Base-by-base conservation (phyloP, 192 early-diverging fungal genomes). In the Coemansia sp. region DNA sequence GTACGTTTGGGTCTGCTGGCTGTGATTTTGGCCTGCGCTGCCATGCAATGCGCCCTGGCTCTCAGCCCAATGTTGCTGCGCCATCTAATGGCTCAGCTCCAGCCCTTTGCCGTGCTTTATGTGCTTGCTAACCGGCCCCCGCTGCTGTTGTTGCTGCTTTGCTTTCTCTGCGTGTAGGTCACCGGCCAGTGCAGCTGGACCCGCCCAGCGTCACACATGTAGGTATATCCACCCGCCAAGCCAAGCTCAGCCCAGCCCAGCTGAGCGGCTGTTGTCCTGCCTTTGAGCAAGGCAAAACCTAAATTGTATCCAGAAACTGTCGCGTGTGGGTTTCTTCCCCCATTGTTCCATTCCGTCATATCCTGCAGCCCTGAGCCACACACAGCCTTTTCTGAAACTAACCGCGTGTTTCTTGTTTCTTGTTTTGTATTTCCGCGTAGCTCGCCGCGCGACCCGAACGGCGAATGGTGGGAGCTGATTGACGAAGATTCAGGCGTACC, bases 391-490 rank as follows among this genome's bases (percentile, higher is more conserved):
- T 45, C 42, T 5, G 15, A 13, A 45, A 17, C 42, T 17, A 13
- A 45, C 19, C 5, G 11, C 38, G 9, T 13, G 38, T 13, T 13
- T 8, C 7, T 13, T 40, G 34, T 59, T 15, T 40, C 29, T 15
- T 52, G 22, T 50, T 42, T 45, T 13, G 1, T 45, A 13, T 13
- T 53, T 49, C 52, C 42, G 33, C 72, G 60, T 78, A 93, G 91
- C 29, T 84, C 87, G 46, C 86, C 87, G 23, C 87, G 75, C 64
- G 86, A 91, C 73, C 89, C 86, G 22, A 84, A 85, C 49, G 87
- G 87, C 70, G 96, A 99, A 70, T 99, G 94, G 93, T 99, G 96
- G 96, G 94, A 99, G 83, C 87, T 95, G 32, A 89, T 87, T 67
- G 95, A 96, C 74, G 91, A 95, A 36, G 75, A 89, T 40, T 85